Evolutionary conservation across 805 yeast genomes (phyloP).

Genomic region (Nakazawaea ishiwadae): DNA sequence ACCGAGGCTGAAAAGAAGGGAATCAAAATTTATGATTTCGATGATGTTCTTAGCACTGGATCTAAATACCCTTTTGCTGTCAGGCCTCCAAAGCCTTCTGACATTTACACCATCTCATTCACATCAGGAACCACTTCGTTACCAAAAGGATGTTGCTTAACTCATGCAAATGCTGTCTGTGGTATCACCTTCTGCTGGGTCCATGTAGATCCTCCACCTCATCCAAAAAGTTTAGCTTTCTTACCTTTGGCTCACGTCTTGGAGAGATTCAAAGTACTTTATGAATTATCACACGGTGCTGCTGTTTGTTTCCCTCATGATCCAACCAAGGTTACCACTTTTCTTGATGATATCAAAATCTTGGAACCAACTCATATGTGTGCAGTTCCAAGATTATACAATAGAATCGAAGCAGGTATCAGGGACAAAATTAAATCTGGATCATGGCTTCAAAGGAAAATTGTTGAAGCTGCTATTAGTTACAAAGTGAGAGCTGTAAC

Average conservation of each 20-base stretch:
- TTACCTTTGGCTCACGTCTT: slow-evolving; percentile 59
- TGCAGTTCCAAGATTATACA: slow-evolving; percentile 64
- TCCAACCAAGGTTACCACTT: slow-evolving; percentile 27
- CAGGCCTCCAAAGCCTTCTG: slow-evolving; percentile 46
- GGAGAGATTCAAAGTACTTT: slow-evolving; percentile 33
- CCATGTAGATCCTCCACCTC: slow-evolving; percentile 25
- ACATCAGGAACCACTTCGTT: slow-evolving; percentile 78
- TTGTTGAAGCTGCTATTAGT: slow-evolving; percentile 12
- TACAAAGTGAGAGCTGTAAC: slow-evolving; percentile 8
- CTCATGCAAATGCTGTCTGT: slow-evolving; percentile 48
- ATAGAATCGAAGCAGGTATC: slow-evolving; percentile 58
- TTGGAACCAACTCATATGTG: slow-evolving; percentile 50
- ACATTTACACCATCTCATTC: slow-evolving; percentile 58
- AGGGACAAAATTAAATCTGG: slow-evolving; percentile 36
- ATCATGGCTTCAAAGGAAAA: slow-evolving; percentile 22
- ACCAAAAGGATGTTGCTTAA: slow-evolving; percentile 64
- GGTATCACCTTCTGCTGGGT: slow-evolving; percentile 31
- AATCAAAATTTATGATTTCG: too few relatives aligned
- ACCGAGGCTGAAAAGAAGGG: too few relatives aligned
- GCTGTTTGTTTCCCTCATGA: slow-evolving; percentile 52
- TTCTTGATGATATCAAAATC: slow-evolving; percentile 54
- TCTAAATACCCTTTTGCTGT: slow-evolving; percentile 26
- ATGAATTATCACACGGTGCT: slow-evolving; percentile 5
- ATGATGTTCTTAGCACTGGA: too few relatives aligned
- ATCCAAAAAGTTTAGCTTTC: slow-evolving; percentile 33